These are phyloP conservation scores for Trichosporon sp. DNA, from an alignment of 1,284 basidiomycete species.

Conservation along the genomic window DNA sequence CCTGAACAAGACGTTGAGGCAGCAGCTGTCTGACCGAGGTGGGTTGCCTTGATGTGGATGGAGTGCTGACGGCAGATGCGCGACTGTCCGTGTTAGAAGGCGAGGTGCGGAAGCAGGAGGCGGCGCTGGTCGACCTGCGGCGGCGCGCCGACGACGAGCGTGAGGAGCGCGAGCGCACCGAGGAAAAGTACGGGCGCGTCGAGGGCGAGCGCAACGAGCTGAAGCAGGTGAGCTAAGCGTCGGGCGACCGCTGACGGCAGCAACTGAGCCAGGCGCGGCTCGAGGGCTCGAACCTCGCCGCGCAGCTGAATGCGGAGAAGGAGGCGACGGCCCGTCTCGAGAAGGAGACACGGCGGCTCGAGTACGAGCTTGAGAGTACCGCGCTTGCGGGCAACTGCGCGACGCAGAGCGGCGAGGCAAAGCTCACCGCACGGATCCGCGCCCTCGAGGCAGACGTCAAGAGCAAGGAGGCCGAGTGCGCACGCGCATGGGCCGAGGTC, in stretches of 20 bases:
- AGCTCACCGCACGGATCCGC: constrained; percentile 27
- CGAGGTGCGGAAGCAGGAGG: neutral
- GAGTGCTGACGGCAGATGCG: neutral
- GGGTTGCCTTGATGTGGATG: constrained; percentile 1
- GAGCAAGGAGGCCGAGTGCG: constrained; percentile 27
- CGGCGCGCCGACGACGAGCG: neutral
- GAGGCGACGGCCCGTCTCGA: constrained; percentile 32
- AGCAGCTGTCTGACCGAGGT: constrained; percentile 43
- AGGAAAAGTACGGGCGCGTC: constrained; percentile 24
- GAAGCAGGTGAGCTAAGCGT: constrained; percentile 21
- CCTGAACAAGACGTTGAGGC: constrained; percentile 39
- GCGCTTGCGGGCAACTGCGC: neutral
- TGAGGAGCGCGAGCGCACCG: neutral
- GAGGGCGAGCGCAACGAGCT: constrained; percentile 24
- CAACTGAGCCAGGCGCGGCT: constrained; percentile 36
- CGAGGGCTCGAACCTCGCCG: constrained; percentile 41
- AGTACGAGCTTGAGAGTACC: constrained; percentile 27
- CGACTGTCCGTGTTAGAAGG: neutral
- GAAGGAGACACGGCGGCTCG: constrained; percentile 36
- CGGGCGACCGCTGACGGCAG: constrained; percentile 14
- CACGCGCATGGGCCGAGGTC: constrained; percentile 18
- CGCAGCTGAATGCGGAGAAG: constrained; percentile 26
- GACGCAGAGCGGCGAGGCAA: constrained; percentile 12
- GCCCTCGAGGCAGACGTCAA: constrained; percentile 31
- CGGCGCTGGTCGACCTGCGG: neutral